Conservation (phyloP, 768 basidiomycete species). For the Obba rivulosa region DNA sequence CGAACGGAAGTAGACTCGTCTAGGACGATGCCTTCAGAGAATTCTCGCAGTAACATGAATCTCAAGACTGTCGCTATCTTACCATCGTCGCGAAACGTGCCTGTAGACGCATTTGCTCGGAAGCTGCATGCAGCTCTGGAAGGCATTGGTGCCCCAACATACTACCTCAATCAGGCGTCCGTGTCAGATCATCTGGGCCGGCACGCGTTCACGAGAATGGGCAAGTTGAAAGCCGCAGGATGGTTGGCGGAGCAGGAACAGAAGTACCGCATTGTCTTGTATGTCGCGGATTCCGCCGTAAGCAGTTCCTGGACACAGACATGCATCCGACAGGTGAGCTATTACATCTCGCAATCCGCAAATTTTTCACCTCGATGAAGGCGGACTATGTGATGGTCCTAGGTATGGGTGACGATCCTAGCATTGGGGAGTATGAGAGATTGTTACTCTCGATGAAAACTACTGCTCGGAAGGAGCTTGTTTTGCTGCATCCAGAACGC, state of each 20-base stretch:
- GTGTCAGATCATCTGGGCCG: constrained; percentile 88
- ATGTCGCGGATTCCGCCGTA: constrained; percentile 94
- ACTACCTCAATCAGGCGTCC: constrained; percentile 90
- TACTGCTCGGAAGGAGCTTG: constrained; percentile 95
- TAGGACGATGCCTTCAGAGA: constrained; percentile 49
- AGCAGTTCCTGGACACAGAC: constrained; percentile 98
- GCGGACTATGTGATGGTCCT: constrained; percentile 94
- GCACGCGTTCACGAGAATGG: constrained; percentile 95
- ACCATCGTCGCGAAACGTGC: constrained; percentile 82
- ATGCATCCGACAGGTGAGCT: constrained; percentile 83
- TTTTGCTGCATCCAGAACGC: constrained; percentile 89
- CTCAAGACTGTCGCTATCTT: constrained; percentile 92
- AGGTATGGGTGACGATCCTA: constrained; percentile 89
- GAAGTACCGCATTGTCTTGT: constrained; percentile 87
- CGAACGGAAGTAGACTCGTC: constrained; percentile 72
- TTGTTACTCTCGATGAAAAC: constrained; percentile 93
- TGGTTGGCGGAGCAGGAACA: constrained; percentile 98
- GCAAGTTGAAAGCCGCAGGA: constrained; percentile 89
- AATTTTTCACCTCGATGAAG: constrained; percentile 27
- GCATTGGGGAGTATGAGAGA: constrained; percentile 91
- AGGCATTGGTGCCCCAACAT: constrained; percentile 88
- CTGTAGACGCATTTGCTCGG: constrained; percentile 83
- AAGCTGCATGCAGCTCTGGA: constrained; percentile 87
- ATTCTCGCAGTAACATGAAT: constrained; percentile 77
- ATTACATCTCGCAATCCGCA: background rate